Percentiles rank a stretch among this genome's conserved stretches.
Evolutionary conservation across 1,284 basidiomycete species (phyloP).

Genomic region (Chalciporus sp.): DNA sequence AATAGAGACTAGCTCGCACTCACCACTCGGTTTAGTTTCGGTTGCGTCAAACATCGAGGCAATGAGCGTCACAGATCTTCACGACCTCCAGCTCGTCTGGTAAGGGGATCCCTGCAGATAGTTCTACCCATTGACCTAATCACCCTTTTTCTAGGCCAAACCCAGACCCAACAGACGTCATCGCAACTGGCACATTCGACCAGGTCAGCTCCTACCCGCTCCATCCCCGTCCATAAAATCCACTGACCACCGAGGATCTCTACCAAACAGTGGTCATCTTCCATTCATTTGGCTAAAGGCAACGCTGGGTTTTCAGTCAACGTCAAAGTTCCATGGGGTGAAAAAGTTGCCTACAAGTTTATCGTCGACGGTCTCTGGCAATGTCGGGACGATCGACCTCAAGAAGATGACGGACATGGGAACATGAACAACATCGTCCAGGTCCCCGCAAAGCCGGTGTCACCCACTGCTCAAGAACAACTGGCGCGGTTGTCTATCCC

Average conservation of each 20-base stretch:
- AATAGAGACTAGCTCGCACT: constrained; percentile 19
- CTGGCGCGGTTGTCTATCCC: constrained; percentile 22
- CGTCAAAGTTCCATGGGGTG: constrained; percentile 61
- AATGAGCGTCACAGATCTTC: constrained; percentile 42
- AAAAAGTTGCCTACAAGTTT: constrained; percentile 74
- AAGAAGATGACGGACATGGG: constrained; percentile 61
- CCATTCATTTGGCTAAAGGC: constrained; percentile 54
- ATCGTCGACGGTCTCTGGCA: constrained; percentile 76
- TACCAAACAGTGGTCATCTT: constrained; percentile 61
- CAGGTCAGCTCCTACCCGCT: constrained; percentile 49
- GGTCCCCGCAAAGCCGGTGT: constrained; percentile 54
- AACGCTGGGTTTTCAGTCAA: constrained; percentile 58
- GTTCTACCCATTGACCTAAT: constrained; percentile 7
- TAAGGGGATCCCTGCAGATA: constrained; percentile 30
- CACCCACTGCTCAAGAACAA: constrained; percentile 7
- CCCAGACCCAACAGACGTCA: constrained; percentile 55
- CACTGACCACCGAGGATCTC: constrained; percentile 10
- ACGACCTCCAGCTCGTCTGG: constrained; percentile 52
- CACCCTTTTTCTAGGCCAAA: constrained; percentile 42
- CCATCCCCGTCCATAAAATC: constrained; percentile 1
- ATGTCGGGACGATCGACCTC: constrained; percentile 56
- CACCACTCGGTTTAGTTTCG: constrained; percentile 15
- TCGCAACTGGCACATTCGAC: constrained; percentile 79
- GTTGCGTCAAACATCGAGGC: constrained; percentile 24
- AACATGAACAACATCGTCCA: constrained; percentile 75